A percentile compares a stretch with the other conserved stretches of the same genome.
phyloP scores from a whole-genome alignment of 805 yeast species.

The Schwanniomyces polymorphus region DNA sequence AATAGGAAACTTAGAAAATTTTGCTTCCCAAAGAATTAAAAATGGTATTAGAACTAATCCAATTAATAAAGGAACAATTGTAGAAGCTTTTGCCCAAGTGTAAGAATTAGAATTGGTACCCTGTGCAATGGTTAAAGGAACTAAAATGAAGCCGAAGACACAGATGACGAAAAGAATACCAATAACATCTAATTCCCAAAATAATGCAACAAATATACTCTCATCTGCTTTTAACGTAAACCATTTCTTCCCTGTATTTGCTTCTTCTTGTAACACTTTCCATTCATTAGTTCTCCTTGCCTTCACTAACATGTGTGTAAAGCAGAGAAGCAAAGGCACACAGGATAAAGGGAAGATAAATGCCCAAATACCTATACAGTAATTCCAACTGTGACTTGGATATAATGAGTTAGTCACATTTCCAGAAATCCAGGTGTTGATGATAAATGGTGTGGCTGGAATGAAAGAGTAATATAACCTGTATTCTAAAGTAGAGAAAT shows the following conservation, averaged over 20 bases:
- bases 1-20: slow-evolving; percentile 59
- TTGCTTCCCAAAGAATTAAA: slow-evolving; percentile 60
- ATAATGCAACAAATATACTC: slow-evolving; percentile 32
- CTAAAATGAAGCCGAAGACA: slow-evolving; percentile 62
- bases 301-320: slow-evolving; percentile 53
- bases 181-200: slow-evolving; percentile 65
- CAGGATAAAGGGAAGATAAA: slow-evolving; percentile 67
- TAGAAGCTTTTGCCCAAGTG: slow-evolving; percentile 61
- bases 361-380: slow-evolving; percentile 77
- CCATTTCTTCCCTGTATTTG: slow-evolving; percentile 32
- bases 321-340: slow-evolving; percentile 56
- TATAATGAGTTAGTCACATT: slow-evolving; percentile 45
- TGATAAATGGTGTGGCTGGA: slow-evolving; percentile 71
- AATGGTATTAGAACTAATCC: slow-evolving; percentile 63
- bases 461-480: slow-evolving; percentile 63
- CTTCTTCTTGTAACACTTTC: slow-evolving; percentile 38
- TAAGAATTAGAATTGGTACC: slow-evolving; percentile 47
- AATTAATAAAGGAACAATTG: slow-evolving; percentile 68
- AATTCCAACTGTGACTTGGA: slow-evolving; percentile 64
- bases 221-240: slow-evolving; percentile 23
- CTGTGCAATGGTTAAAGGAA: slow-evolving; percentile 77
- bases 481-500: slow-evolving; percentile 69
- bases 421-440: slow-evolving; percentile 79
- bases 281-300: slow-evolving; percentile 58
- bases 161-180: slow-evolving; percentile 60